Evolutionary conservation across 2,329 filamentous ascomycete species (phyloP).

Genomic region (Ceratocystis cacaofunesta): DNA sequence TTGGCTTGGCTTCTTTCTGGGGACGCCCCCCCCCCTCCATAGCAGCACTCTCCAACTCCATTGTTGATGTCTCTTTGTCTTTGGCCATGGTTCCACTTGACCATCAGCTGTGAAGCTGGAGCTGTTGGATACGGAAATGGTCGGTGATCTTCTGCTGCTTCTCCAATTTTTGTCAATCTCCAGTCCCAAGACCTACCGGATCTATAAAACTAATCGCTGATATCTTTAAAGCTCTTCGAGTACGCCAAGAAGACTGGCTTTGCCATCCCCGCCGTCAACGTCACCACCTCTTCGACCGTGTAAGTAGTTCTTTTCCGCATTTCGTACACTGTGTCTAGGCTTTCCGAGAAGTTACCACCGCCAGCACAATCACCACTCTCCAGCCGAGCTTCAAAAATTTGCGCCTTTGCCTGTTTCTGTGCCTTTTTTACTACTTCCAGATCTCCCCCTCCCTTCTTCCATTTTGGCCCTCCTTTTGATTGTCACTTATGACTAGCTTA

Average conservation of each 20-base stretch:
- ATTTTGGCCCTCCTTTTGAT: background rate
- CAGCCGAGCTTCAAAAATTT: background rate
- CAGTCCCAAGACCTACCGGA: background rate
- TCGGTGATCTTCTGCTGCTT: background rate
- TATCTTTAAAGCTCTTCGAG: constrained; percentile 50
- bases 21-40: background rate
- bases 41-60: too few relatives aligned
- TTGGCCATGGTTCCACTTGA: background rate
- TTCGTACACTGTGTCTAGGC: background rate
- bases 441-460: background rate
- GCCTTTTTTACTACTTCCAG: background rate
- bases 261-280: constrained; percentile 83
- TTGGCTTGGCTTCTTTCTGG: background rate
- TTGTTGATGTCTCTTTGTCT: too few relatives aligned
- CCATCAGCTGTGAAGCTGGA: background rate
- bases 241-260: constrained; percentile 79
- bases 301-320: constrained; percentile 8
- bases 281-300: constrained; percentile 69
- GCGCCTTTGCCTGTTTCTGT: background rate
- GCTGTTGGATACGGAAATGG: background rate
- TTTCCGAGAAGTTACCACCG: background rate
- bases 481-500: background rate
- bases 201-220: background rate
- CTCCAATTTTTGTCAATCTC: background rate
- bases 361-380: background rate